These are phyloP conservation scores for Acrocalymma vagum DNA, from an alignment of 2,329 filamentous ascomycete species.

Conservation along the genomic window DNA sequence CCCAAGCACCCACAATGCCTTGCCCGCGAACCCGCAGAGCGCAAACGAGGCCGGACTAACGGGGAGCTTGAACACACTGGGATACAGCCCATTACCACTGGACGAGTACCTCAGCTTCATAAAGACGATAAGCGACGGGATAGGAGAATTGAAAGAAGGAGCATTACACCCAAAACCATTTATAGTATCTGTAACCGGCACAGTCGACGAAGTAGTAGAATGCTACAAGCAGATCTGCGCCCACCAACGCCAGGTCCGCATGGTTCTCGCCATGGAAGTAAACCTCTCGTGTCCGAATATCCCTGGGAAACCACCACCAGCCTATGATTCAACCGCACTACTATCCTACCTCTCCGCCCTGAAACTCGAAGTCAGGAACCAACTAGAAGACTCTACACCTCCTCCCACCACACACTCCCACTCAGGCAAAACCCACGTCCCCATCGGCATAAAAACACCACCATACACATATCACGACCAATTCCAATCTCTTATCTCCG, in stretches of 20 bases:
- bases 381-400: constrained; percentile 19
- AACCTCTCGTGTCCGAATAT: constrained; percentile 86
- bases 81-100: constrained; percentile 74
- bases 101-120: constrained; percentile 67
- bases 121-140: constrained; percentile 52
- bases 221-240: constrained; percentile 63
- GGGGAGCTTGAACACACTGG: constrained; percentile 71
- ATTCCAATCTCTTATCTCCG: constrained; percentile 65
- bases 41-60: constrained; percentile 32
- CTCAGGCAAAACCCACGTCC: constrained; percentile 45
- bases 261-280: constrained; percentile 74
- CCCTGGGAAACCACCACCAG: constrained; percentile 71
- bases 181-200: constrained; percentile 76
- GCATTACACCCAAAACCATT: constrained; percentile 63
- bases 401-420: constrained; percentile 12
- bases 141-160: constrained; percentile 7
- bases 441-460: constrained; percentile 75
- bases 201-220: constrained; percentile 62
- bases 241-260: constrained; percentile 38
- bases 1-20: constrained; percentile 43
- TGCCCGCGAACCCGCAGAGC: constrained; percentile 25
- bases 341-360: constrained; percentile 64
- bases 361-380: constrained; percentile 36
- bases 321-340: constrained; percentile 67
- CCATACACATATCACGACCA: constrained; percentile 77